Conservation (phyloP, 73 alveolate genomes). For the Paramecium biaurelia region DNA sequence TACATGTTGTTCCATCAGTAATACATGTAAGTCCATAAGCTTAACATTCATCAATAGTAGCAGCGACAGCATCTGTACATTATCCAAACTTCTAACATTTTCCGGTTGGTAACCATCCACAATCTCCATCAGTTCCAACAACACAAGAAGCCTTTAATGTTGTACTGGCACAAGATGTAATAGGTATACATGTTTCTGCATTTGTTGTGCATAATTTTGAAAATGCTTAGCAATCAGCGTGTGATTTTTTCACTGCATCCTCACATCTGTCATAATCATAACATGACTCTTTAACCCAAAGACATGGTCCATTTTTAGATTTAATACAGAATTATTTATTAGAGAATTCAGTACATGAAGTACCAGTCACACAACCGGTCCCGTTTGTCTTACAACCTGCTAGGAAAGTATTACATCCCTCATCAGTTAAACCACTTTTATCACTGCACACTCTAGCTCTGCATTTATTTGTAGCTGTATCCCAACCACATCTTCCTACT, state of each 20-base stretch:
- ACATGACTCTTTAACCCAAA: not conserved
- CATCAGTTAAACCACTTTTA: not conserved
- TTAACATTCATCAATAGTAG: not conserved
- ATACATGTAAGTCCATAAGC: not conserved
- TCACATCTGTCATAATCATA: not conserved
- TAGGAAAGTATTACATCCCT: not conserved
- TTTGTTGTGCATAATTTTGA: constrained; percentile 29
- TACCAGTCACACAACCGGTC: not conserved
- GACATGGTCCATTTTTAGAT: not conserved
- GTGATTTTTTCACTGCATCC: not conserved
- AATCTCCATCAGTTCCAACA: constrained; percentile 2
- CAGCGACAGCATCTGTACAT: not conserved
- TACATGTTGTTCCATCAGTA: constrained; percentile 15
- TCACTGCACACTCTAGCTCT: not conserved
- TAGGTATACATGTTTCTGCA: not conserved
- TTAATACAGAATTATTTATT: not conserved
- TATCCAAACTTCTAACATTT: not conserved
- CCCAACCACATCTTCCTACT: not conserved
- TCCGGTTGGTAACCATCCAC: constrained; percentile 30
- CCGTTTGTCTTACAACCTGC: constrained; percentile 14
- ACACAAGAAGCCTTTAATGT: not conserved
- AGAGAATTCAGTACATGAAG: not conserved
- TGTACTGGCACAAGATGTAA: not conserved
- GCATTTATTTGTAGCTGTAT: not conserved
- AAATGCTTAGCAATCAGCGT: not conserved